Base-by-base conservation (phyloP, 768 basidiomycete genomes). In the Podaxis rugospora region DNA sequence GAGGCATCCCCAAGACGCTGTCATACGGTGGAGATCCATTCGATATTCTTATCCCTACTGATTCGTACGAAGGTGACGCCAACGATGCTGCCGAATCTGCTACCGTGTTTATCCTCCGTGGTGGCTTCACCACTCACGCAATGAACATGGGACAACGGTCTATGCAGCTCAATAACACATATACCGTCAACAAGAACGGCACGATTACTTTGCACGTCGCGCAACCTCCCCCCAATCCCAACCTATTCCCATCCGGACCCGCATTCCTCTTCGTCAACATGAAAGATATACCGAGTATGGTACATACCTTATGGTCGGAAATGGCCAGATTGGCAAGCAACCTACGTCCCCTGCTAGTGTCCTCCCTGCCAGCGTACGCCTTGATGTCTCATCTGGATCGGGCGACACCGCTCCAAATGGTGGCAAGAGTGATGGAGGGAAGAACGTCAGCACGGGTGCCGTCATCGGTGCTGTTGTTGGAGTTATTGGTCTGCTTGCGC, bases 81-180 rank as follows among this genome's bases (percentile, higher is more conserved):
- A 64, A 76, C 9, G 83, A 85, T 63, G 70, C 83, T 13, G 76
- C 81, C 57, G 77, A 77, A 40, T 75, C 83, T 0, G 76, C 70
- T 4, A 85, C 85, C 1, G 74, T 85, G 3, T 52, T 88, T 36
- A 77, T 89, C 51, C 77, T 89, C 52, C 78, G 88, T 51, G 77
- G 85, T 1, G 89, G 89, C 0, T 92, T 89, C 76, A 88, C 89
- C 5, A 92, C 90, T 4, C 91, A 92, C 70, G 75, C 82, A 0
- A 87, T 91, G 78, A 87, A 85, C n/a, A 90, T 91, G 88, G 89
- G 87, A 7, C 84, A 88, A 74, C 83, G 91, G 14, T 83, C 81
- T 70, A 75, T 93, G 53, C 80, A 91, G 72, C 81, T 94, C 14
- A 76, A 83, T 57, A 72, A 72, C 14, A 80, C 84, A 0, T 88